Conservation (phyloP, 2,329 filamentous ascomycete genomes). For the Beauveria varroae region DNA sequence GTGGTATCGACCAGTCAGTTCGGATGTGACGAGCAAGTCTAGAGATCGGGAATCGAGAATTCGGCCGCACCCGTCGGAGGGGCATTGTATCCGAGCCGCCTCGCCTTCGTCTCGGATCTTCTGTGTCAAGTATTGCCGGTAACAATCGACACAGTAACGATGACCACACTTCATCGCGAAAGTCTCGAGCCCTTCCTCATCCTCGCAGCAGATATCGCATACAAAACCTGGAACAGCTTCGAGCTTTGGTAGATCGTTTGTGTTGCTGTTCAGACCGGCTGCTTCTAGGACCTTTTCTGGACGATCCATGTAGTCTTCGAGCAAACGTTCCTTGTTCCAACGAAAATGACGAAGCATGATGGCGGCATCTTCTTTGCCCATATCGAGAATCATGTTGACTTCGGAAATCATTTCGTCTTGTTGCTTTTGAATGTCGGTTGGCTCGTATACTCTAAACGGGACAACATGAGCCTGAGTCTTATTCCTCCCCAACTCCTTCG, state of each 20-base stretch:
- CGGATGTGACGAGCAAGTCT: slow-evolving; percentile 60
- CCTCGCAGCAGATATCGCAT: slow-evolving; percentile 96
- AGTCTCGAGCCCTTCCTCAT: slow-evolving; percentile 65
- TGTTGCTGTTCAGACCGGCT: slow-evolving; percentile 67
- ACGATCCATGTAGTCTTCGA: slow-evolving; percentile 94
- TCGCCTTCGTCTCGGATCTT: slow-evolving; percentile 96
- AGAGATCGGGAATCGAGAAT: slow-evolving; percentile 89
- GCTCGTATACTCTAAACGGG: slow-evolving; percentile 73
- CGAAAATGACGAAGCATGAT: slow-evolving; percentile 83
- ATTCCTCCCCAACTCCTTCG: slow-evolving; percentile 61
- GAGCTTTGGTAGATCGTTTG: slow-evolving; percentile 56
- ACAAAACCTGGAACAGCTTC: slow-evolving; percentile 68
- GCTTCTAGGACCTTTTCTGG: slow-evolving; percentile 72
- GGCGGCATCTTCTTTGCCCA: slow-evolving; percentile 81
- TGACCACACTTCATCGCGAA: slow-evolving; percentile 96
- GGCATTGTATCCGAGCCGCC: slow-evolving; percentile 89
- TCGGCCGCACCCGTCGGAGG: slow-evolving; percentile 75
- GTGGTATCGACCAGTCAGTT: slow-evolving; percentile 61
- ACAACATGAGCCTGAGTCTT: slow-evolving; percentile 74
- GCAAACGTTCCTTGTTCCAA: slow-evolving; percentile 94
- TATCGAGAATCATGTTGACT: slow-evolving; percentile 83
- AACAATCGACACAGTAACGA: slow-evolving; percentile 88
- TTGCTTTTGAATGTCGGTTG: slow-evolving; percentile 72
- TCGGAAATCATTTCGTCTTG: slow-evolving; percentile 83
- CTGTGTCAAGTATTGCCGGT: slow-evolving; percentile 79